Percentiles rank a stretch among this genome's conserved stretches.
Evolutionary conservation across 257 asterid species (phyloP).

Genomic region (Pogostemon cablin): DNA sequence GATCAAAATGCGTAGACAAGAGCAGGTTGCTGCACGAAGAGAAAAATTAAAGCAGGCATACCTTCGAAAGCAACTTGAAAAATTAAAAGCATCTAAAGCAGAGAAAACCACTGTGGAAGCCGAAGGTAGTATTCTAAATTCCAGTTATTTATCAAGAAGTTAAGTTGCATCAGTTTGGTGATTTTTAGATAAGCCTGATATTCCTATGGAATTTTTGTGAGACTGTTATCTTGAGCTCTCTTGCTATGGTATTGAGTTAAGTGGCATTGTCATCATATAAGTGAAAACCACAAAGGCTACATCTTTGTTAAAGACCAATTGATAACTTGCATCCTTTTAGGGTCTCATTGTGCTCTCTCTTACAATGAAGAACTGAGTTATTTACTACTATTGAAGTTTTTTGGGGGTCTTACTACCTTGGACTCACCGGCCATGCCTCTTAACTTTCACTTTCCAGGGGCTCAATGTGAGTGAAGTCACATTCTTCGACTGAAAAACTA

Average conservation of each 20-base stretch:
- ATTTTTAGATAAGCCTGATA: background rate
- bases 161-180: background rate
- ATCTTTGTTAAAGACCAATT: background rate
- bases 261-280: background rate
- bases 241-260: background rate
- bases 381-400: background rate
- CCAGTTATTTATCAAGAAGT: background rate
- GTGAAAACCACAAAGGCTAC: background rate
- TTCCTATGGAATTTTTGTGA: background rate
- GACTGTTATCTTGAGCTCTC: background rate
- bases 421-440: background rate
- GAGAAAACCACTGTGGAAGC: slow-evolving; percentile 50
- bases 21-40: slow-evolving; percentile 76
- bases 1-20: slow-evolving; percentile 80
- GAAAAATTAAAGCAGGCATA: slow-evolving; percentile 94
- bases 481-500: background rate
- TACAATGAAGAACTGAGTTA: background rate
- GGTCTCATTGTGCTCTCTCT: background rate
- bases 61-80: slow-evolving; percentile 83
- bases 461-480: background rate
- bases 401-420: background rate
- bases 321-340: background rate
- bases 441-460: slow-evolving; percentile 24
- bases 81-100: slow-evolving; percentile 73
- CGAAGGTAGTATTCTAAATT: slow-evolving; percentile 30